These are phyloP conservation scores for Cucurbita moschata DNA, from an alignment of 306 rosid species.

Conservation along the genomic window DNA sequence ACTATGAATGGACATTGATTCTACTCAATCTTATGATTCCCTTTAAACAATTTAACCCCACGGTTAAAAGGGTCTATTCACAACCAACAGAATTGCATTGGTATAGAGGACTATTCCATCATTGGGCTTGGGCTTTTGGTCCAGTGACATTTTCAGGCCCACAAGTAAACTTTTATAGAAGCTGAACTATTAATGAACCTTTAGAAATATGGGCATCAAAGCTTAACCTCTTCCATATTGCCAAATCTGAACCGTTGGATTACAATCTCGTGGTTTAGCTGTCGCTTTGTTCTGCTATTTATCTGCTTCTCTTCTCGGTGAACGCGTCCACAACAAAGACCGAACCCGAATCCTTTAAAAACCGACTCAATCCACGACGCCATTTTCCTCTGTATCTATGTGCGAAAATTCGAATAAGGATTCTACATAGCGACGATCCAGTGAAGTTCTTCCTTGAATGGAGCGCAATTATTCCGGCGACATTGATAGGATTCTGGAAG, in stretches of 20 bases:
- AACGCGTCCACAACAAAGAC: slow-evolving; percentile 12
- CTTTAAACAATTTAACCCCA: not conserved
- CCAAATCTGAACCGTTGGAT: slow-evolving; percentile 48
- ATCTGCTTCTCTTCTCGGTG: slow-evolving; percentile 14
- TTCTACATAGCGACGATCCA: too few relatives aligned
- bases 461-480: too few relatives aligned
- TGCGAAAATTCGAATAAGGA: not conserved
- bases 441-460: too few relatives aligned
- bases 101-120: not conserved
- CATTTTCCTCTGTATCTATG: not conserved
- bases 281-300: slow-evolving; percentile 1
- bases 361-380: not conserved
- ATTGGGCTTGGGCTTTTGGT: not conserved
- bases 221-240: slow-evolving; percentile 10
- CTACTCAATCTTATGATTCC: too few relatives aligned
- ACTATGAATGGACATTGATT: too few relatives aligned
- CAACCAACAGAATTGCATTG: not conserved
- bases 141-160: not conserved
- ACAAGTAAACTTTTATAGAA: too few relatives aligned
- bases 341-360: not conserved
- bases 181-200: too few relatives aligned
- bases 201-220: slow-evolving; percentile 10
- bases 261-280: slow-evolving; percentile 15
- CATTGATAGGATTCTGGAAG: slow-evolving; percentile 18
- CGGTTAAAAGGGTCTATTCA: not conserved